Percentiles rank a stretch among this genome's conserved stretches.
Conservation (phyloP, 192 early-diverging fungal species). For the Linnemannia elongata region DNA sequence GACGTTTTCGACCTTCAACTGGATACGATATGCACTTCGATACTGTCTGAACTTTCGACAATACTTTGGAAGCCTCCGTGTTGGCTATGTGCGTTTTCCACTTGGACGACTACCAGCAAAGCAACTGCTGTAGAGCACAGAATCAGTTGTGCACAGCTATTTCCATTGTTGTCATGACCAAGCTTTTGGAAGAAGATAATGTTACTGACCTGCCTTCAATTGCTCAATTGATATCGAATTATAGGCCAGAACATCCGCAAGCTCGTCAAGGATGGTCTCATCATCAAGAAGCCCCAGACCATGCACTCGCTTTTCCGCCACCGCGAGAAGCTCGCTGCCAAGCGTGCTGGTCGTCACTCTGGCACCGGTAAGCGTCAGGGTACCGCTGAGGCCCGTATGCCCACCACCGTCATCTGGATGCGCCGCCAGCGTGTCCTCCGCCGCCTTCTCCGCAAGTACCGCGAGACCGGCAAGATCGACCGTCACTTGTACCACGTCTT, state of each 20-base stretch:
- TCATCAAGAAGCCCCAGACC: conserved; percentile 93
- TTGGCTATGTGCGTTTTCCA: neutral
- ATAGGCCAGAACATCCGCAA: conserved; percentile 95
- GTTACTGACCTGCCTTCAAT: neutral
- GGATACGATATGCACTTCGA: neutral
- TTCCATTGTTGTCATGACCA: neutral
- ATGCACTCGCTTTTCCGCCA: conserved; percentile 94
- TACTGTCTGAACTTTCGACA: neutral
- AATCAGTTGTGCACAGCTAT: neutral
- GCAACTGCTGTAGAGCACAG: neutral
- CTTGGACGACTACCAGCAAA: neutral
- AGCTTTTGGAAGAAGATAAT: conserved; percentile 1
- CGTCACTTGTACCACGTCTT: conserved; percentile 96
- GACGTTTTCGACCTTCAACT: neutral
- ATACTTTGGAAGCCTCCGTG: neutral
- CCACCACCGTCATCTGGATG: conserved; percentile 96
- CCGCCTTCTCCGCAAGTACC: conserved; percentile 96
- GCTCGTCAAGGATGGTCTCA: conserved; percentile 96
- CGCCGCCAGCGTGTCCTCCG: conserved; percentile 96
- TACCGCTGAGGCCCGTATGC: conserved; percentile 99
- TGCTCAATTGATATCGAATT: neutral
- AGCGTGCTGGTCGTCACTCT: conserved; percentile 97
- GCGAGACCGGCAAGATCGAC: conserved; percentile 98
- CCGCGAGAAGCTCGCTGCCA: conserved; percentile 91
- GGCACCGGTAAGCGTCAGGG: conserved; percentile 94